These are phyloP conservation scores for Penicillium nucicola DNA, from an alignment of 495 filamentous ascomycete genomes.

Conservation along the genomic window DNA sequence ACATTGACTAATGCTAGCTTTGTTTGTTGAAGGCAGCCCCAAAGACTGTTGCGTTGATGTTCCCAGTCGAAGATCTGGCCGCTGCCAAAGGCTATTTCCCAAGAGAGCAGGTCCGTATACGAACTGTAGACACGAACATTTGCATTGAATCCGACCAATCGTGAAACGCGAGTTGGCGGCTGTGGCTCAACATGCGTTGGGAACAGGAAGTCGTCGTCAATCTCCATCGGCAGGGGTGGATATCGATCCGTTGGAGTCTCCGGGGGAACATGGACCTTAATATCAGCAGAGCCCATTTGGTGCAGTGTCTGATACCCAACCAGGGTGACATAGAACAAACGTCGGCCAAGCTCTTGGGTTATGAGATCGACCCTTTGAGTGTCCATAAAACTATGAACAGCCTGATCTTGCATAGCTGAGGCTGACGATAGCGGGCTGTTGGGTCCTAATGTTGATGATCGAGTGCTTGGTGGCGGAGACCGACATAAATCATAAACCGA, in stretches of 20 bases:
- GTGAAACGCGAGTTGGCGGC: slow-evolving; percentile 57
- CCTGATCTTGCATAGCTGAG: slow-evolving; percentile 23
- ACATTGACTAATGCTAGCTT: slow-evolving; percentile 58
- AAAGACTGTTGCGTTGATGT: slow-evolving; percentile 61
- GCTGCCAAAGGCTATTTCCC: slow-evolving; percentile 72
- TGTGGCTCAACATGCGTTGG: slow-evolving; percentile 59
- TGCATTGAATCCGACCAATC: slow-evolving; percentile 73
- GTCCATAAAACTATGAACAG: slow-evolving; percentile 15
- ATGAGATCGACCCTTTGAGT: slow-evolving; percentile 55
- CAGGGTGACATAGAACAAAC: slow-evolving; percentile 76
- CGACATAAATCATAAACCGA: slow-evolving; percentile 63
- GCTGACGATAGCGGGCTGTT: slow-evolving; percentile 28
- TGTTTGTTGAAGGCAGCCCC: slow-evolving; percentile 56
- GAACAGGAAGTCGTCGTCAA: slow-evolving; percentile 77
- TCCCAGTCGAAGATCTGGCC: slow-evolving; percentile 69
- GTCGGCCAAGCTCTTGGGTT: slow-evolving; percentile 70
- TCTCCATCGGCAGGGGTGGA: slow-evolving; percentile 73
- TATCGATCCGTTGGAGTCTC: slow-evolving; percentile 70
- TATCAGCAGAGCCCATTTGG: slow-evolving; percentile 65
- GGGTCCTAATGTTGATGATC: slow-evolving; percentile 8
- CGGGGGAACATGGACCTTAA: slow-evolving; percentile 63
- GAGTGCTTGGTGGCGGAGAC: slow-evolving; percentile 28
- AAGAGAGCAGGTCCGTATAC: slow-evolving; percentile 62
- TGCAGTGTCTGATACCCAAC: slow-evolving; percentile 60
- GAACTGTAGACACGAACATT: slow-evolving; percentile 69